Base-by-base conservation (phyloP, 2,329 filamentous ascomycete genomes). In the Fusarium pseudocircinatum region DNA sequence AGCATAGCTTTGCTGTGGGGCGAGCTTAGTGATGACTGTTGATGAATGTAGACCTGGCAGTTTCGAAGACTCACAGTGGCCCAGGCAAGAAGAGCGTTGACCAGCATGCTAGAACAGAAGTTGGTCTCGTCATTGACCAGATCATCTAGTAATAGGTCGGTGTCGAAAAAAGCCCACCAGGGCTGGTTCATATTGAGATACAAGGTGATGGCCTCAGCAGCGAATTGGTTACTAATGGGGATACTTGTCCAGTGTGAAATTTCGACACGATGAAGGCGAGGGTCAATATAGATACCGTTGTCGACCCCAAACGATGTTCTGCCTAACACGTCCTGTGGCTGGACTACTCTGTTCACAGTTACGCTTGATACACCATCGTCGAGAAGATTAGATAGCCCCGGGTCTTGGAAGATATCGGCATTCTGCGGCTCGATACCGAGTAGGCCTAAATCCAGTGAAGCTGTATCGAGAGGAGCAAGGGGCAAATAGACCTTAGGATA, bases 301-400 rank as follows among this genome's bases (percentile, higher is more conserved):
- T 24, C n/a, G 10, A 3, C n/a, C 1, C n/a, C 10, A 1, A 43
- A 43, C 1, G n/a, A 11, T 2, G 40, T 16, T 11, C 15, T 16
- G n/a, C 15, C 6, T 6, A 43, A 7, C 14, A 43, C 6, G 3
- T 43, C 40, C 14, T 4, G n/a, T 3, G 40, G 40, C 4, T 16
- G 14, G 1, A 43, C 40, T 39, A 24, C 7, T 16, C 14, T 43
- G 9, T 24, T 6, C 6, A 24, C 6, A 9, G 10, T 3, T 7
- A 0, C 0, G 4, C n/a, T 24, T 1, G 40, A 11, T 11, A 42
- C 22, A 24, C 0, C 1, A 0, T 3, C 22, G 4, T 43, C 7
- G n/a, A 43, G 10, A 43, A 24, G n/a, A 24, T 15, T 42, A 5
- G 40, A 42, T 7, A 24, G 22, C 6, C 40, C 37, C 10, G 10